Evolutionary conservation across 768 basidiomycete genomes (phyloP), one percentile per base, ranked within the genome.

Genomic region (Gyrodon lividus): DNA sequence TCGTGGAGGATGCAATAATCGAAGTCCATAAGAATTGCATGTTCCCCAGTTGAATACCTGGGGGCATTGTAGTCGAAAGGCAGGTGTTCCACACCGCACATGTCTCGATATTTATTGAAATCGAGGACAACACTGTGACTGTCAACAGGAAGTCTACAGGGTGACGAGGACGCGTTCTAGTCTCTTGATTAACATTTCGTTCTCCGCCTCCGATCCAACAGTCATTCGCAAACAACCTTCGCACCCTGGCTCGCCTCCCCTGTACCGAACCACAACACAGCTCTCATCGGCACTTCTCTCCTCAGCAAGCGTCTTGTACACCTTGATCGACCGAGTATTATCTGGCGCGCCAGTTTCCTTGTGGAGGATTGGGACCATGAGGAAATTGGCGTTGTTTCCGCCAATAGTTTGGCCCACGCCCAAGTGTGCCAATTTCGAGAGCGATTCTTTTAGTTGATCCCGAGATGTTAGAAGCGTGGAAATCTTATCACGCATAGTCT

Each of bases 221-320:
- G 96, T 98, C 7, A 98, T 87, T 50, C 97, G 73, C 70, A 98
- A 62, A 64, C 92, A 96, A 0, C 86, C 97, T 28, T 75, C 73
- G 58, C 97, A 99, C 0, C 97, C 96, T 9, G 77, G 64, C 70
- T 98, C 96, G 14, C 77, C 72, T 0, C 97, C 97, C 47, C 97
- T 77, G 72, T 83, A 98, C 46, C 96, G 75, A 9, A 99, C 92
- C 13, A 99, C 97, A 0, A 99, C 86, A 0, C 88, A 89, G 48
- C 83, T 77, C 55, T 84, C 77, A 65, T 92, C 92, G 5, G 88
- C 92, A 48, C 87, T 89, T 55, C 82, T 78, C 48, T 83, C 77
- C 67, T 95, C 93, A 4, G 97, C 97, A 51, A 98, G 76, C 9
- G 78, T 72, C 63, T 82, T 86, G 70, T 98, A 98, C 22, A 93